A percentile compares a stretch with the other conserved stretches of the same genome.
These are phyloP conservation scores for Fusarium sarcochroum DNA, from an alignment of 2,329 filamentous ascomycete genomes.

Conservation along the genomic window DNA sequence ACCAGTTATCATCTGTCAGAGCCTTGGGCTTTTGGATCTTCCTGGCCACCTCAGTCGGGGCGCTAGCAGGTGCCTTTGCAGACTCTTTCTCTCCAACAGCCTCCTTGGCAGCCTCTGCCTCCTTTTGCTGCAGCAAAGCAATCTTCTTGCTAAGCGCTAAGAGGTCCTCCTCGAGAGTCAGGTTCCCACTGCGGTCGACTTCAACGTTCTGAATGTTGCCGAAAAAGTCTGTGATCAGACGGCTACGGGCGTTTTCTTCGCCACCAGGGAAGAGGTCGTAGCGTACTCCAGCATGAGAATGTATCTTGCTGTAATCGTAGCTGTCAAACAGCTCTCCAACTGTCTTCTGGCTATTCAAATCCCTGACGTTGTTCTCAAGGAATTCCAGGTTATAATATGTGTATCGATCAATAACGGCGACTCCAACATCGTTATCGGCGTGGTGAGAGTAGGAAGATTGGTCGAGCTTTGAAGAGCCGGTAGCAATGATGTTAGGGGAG, in stretches of 20 bases:
- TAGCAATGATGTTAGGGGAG: conserved; percentile 97
- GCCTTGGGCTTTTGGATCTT: conserved; percentile 65
- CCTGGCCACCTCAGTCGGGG: conserved; percentile 47
- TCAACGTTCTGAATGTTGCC: conserved; percentile 98
- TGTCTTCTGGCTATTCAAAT: conserved; percentile 88
- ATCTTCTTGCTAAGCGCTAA: conserved; percentile 80
- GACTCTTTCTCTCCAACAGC: conserved; percentile 43
- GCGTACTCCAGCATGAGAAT: conserved; percentile 89
- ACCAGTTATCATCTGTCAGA: conserved; percentile 76
- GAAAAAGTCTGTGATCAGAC: conserved; percentile 96
- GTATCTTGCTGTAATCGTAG: conserved; percentile 95
- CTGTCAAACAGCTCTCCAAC: conserved; percentile 96
- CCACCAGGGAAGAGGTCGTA: conserved; percentile 96
- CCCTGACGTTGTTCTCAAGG: conserved; percentile 89
- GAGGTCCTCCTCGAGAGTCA: conserved; percentile 79
- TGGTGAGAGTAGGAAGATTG: conserved; percentile 98
- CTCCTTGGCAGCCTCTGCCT: conserved; percentile 59
- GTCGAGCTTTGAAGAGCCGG: conserved; percentile 94
- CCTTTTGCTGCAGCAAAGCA: conserved; percentile 64
- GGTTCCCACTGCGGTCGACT: conserved; percentile 75
- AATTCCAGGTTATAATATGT: conserved; percentile 99
- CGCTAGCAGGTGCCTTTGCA: conserved; percentile 49
- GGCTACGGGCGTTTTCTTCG: conserved; percentile 80
- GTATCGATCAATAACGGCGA: conserved; percentile 98
- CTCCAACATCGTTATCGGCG: conserved; percentile 96